Conservation (phyloP, 2,329 filamentous ascomycete species). For the Beauveria sp. region DNA sequence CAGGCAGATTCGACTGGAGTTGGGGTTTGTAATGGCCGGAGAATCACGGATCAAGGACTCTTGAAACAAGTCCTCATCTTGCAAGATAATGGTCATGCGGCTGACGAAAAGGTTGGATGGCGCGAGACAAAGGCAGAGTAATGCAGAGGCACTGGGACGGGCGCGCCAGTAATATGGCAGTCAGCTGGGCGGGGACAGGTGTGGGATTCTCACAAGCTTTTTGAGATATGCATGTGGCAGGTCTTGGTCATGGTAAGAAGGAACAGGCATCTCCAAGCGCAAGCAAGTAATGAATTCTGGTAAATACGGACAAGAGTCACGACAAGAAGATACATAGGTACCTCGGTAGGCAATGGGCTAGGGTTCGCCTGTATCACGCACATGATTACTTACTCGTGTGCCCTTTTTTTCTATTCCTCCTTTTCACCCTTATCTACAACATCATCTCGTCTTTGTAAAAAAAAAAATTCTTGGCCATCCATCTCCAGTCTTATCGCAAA, state of each 20-base stretch:
- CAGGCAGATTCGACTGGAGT: neutral
- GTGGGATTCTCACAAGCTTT: conserved; percentile 1
- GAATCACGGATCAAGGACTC: neutral
- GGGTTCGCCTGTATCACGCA: neutral
- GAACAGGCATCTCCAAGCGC: no score
- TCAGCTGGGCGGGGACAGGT: neutral
- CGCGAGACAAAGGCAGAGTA: neutral
- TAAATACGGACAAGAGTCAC: neutral
- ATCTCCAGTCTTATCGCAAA: conserved; percentile 7
- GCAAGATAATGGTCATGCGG: neutral
- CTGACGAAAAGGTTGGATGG: neutral
- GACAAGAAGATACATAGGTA: neutral
- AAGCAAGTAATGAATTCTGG: no score
- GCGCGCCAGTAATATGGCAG: neutral
- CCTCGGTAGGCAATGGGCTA: neutral
- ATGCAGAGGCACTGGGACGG: neutral
- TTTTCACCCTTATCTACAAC: neutral
- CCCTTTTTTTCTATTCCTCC: neutral
- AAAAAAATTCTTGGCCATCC: neutral
- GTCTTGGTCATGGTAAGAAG: neutral
- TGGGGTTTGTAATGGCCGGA: neutral
- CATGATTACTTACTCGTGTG: neutral
- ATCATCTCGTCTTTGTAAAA: no score
- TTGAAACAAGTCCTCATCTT: neutral
- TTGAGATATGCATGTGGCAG: neutral